These are phyloP conservation scores for Candida sphagnicola DNA, from an alignment of 805 yeast genomes.

Conservation along the genomic window DNA sequence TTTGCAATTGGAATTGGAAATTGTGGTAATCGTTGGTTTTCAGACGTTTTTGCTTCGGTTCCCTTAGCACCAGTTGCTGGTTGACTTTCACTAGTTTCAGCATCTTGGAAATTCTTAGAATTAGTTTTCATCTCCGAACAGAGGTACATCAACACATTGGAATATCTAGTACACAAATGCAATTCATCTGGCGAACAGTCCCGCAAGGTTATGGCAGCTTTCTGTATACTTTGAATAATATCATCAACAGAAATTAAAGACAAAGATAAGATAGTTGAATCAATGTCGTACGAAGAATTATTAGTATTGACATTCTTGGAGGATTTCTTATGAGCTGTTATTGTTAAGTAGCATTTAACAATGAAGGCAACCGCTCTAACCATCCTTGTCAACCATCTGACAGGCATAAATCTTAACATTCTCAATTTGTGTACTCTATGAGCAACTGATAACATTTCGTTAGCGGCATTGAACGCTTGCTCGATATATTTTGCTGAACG, in stretches of 20 bases:
- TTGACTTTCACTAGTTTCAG: background rate
- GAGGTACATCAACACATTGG: slow-evolving; percentile 70
- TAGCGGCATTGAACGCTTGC: slow-evolving; percentile 79
- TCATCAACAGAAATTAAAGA: slow-evolving; percentile 70
- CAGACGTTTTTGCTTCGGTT: background rate
- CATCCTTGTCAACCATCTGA: slow-evolving; percentile 84
- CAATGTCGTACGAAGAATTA: slow-evolving; percentile 25
- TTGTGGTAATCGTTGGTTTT: background rate
- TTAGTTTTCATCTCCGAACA: slow-evolving; percentile 69
- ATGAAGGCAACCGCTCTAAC: slow-evolving; percentile 87
- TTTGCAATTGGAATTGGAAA: slow-evolving; percentile 1
- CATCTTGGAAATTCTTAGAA: slow-evolving; percentile 20
- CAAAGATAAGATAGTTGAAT: slow-evolving; percentile 50
- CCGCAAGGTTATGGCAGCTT: slow-evolving; percentile 67
- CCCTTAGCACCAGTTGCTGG: slow-evolving; percentile 1
- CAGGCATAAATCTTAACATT: slow-evolving; percentile 75
- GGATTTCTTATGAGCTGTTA: slow-evolving; percentile 44
- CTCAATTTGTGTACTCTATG: slow-evolving; percentile 62
- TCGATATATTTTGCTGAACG: slow-evolving; percentile 74
- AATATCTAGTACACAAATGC: slow-evolving; percentile 77
- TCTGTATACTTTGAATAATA: slow-evolving; percentile 60
- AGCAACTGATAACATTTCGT: slow-evolving; percentile 69
- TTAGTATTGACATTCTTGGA: slow-evolving; percentile 11
- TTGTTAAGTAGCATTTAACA: slow-evolving; percentile 75
- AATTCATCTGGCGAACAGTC: slow-evolving; percentile 89